These are phyloP conservation scores for Gaeumannomyces sp. DNA, from an alignment of 2,329 filamentous ascomycete species.

Conservation along the genomic window DNA sequence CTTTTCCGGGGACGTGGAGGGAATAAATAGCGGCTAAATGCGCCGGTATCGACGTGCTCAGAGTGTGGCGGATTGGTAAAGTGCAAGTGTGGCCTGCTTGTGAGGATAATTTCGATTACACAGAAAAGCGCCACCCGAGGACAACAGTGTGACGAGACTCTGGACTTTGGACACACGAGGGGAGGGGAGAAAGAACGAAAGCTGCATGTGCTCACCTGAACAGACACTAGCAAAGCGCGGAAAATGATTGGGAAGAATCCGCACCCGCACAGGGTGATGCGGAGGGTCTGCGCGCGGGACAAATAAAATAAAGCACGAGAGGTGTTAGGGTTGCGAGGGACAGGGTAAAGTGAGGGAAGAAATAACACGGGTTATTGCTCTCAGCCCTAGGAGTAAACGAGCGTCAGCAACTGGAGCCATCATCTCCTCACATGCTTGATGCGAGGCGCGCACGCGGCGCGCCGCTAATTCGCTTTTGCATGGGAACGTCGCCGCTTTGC, in stretches of 20 bases:
- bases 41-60: conserved; percentile 1
- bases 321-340: not conserved
- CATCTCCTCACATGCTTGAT: not conserved
- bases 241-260: conserved; percentile 8
- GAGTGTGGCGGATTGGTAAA: not conserved
- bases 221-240: not conserved
- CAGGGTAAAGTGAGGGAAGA: not conserved
- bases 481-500: not conserved
- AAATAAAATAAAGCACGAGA: not conserved
- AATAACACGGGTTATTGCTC: no score
- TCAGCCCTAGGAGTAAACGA: not conserved
- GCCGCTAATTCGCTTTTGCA: not conserved
- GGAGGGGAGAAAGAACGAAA: not conserved
- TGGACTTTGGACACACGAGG: not conserved
- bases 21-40: conserved; percentile 8
- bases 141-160: not conserved
- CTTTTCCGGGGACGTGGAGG: not conserved
- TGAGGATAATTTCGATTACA: not conserved
- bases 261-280: not conserved
- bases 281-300: not conserved
- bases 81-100: not conserved
- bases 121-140: conserved; percentile 5
- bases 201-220: conserved; percentile 6
- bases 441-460: not conserved
- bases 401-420: not conserved